Evolutionary conservation across 2,329 filamentous ascomycete genomes (phyloP), one percentile per base, ranked within the genome.

Genomic region (Dichotomopilus funicola): DNA sequence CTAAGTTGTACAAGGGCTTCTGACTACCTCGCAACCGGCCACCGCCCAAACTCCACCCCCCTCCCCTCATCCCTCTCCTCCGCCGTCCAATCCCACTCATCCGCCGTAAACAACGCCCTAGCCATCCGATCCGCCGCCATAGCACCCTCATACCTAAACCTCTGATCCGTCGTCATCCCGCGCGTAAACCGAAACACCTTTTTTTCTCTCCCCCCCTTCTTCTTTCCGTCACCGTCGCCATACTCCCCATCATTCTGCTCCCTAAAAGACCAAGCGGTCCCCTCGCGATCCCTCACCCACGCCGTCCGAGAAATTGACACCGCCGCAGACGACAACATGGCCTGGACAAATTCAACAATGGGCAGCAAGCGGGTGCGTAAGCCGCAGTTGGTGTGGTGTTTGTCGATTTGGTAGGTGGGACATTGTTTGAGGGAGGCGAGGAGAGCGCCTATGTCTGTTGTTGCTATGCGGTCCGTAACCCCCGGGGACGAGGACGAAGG

Each of bases 371-470:
- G 77, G 3, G 81, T 82, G 45, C 86, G 75, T 40, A 89, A 74
- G 1, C 88, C 88, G 65, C 88, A 91, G 67, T 90, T 87, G 1
- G 77, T 77, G 67, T 91, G 88, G 65, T 89, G 76, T 61, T 78
- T 79, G 68, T 91, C 86, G 57, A 91, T 79, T 67, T 91, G 88
- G 65, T 91, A 91, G 54, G 77, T 79, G 1, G 87, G 84, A 49
- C 80, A 83, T 68, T 89, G 83, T 40, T 82, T 78, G 27, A 91
- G 72, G 0, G 76, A 75, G 8, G 79, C 71, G 12, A 91, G 66
- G 1, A 91, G 65, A 33, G 78, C 73, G 53, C 82, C 76, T 2
- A 89, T 72, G 58, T 88, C 83, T n/a, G 83, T 75, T 35, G 75
- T 72, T 31, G 85, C 82, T 4, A 72, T 71, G 38, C 56, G 52